These are phyloP conservation scores for Malus fusca DNA, from an alignment of 306 rosid genomes.

Conservation along the genomic window DNA sequence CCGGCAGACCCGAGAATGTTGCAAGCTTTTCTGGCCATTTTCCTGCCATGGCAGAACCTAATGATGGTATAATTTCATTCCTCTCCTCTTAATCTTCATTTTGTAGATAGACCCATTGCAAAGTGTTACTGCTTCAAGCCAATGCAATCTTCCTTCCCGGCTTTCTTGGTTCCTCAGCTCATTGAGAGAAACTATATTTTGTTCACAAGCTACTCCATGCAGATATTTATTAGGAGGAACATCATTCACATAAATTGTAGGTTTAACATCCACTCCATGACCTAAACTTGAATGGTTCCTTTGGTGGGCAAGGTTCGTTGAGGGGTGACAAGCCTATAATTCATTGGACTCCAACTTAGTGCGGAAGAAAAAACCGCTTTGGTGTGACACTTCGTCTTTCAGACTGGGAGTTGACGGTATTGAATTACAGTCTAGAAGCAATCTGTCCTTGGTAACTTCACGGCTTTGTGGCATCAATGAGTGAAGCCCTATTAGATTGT, in stretches of 20 bases:
- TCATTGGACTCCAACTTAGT: constrained; percentile 41
- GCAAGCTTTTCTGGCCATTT: no score
- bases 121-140: constrained; percentile 43
- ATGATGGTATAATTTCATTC: no score
- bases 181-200: background rate
- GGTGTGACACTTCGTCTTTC: constrained; percentile 28
- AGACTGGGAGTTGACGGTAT: constrained; percentile 30
- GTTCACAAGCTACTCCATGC: constrained; percentile 6
- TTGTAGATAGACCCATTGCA: constrained; percentile 18
- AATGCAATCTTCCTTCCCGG: constrained; percentile 38
- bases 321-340: constrained; percentile 27
- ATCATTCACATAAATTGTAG: no score
- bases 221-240: no score
- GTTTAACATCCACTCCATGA: no score
- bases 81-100: no score
- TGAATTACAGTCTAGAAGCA: constrained; percentile 44
- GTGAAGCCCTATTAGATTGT: constrained; percentile 23
- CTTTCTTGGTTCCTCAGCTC: constrained; percentile 24
- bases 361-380: constrained; percentile 31
- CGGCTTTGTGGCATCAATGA: background rate
- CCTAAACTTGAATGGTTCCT: no score
- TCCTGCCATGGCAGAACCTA: no score
- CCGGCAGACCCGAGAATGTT: no score
- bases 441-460: constrained; percentile 37
- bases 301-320: constrained; percentile 30